A percentile compares a stretch with the other conserved stretches of the same genome.
Evolutionary conservation across 345 rosid genomes (phyloP).

Genomic region (Eucalyptus cladocalyx): DNA sequence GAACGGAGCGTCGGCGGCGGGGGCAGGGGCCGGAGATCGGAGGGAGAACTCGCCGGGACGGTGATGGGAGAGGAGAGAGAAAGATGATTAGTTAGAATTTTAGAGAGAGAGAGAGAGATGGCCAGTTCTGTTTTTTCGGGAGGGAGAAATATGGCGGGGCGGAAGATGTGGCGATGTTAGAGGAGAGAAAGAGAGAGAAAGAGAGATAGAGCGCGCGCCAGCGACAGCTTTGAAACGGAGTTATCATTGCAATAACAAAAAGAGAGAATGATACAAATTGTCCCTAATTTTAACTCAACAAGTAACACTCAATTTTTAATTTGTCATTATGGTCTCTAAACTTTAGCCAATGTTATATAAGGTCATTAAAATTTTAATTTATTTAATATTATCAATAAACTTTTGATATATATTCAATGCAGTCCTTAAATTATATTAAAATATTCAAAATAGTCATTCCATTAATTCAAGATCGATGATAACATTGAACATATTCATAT

Average conservation of each 20-base stretch:
- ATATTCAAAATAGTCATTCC: too few species aligned
- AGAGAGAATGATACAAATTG: too few species aligned
- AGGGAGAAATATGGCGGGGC: conserved; percentile 56
- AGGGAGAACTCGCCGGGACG: background rate
- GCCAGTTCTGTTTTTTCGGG: background rate
- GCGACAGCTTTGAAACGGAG: background rate
- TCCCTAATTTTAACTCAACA: fast-evolving
- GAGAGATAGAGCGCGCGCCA: background rate
- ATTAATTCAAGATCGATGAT: too few species aligned
- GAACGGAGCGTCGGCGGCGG: background rate
- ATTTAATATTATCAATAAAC: fast-evolving
- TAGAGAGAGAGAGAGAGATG: background rate
- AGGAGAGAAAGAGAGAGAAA: background rate
- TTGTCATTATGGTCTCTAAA: fast-evolving
- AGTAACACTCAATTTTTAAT: too few species aligned
- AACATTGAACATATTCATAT: too few species aligned
- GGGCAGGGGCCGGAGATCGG: background rate
- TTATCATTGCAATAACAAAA: background rate
- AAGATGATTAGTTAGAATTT: background rate
- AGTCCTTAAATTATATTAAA: too few species aligned
- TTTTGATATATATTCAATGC: fast-evolving
- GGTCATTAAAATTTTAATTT: too few species aligned
- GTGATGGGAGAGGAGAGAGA: background rate
- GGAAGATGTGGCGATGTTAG: conserved; percentile 34
- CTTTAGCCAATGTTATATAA: fast-evolving